Conservation (phyloP, 2,329 filamentous ascomycete species). For the Fusarium torreyae region DNA sequence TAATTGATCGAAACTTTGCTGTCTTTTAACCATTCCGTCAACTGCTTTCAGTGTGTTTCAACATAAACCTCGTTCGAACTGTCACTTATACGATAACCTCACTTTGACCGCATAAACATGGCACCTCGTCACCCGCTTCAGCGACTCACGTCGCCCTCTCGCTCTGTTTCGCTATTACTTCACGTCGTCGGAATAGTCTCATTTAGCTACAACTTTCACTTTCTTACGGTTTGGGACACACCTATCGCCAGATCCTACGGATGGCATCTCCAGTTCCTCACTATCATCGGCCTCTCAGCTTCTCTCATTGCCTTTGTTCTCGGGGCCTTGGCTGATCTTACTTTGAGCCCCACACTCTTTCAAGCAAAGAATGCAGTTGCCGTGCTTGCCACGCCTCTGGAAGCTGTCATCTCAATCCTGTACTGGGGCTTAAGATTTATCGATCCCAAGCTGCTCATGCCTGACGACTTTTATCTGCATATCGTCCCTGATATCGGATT, state of each 20-base stretch:
- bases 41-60: not conserved
- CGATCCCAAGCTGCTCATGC: slow-evolving; percentile 67
- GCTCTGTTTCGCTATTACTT: slow-evolving; percentile 72
- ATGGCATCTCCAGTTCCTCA: slow-evolving; percentile 80
- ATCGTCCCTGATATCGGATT: slow-evolving; percentile 74
- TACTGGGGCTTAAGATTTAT: slow-evolving; percentile 79
- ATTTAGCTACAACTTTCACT: slow-evolving; percentile 68
- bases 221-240: slow-evolving; percentile 65
- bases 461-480: slow-evolving; percentile 69
- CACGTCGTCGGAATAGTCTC: slow-evolving; percentile 70
- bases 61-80: not conserved
- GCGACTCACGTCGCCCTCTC: slow-evolving; percentile 75
- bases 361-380: slow-evolving; percentile 76
- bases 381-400: slow-evolving; percentile 76
- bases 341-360: slow-evolving; percentile 72
- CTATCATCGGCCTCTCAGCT: slow-evolving; percentile 78
- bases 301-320: slow-evolving; percentile 73
- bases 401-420: slow-evolving; percentile 78
- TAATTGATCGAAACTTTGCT: not conserved
- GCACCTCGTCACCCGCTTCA: slow-evolving; percentile 72
- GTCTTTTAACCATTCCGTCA: not conserved
- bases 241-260: slow-evolving; percentile 73
- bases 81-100: slow-evolving; percentile 4
- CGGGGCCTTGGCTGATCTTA: slow-evolving; percentile 76
- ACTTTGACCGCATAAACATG: slow-evolving; percentile 52